phyloP scores from a whole-genome alignment of 2,329 filamentous ascomycete genomes.

The Aspergillus thermomutatus region DNA sequence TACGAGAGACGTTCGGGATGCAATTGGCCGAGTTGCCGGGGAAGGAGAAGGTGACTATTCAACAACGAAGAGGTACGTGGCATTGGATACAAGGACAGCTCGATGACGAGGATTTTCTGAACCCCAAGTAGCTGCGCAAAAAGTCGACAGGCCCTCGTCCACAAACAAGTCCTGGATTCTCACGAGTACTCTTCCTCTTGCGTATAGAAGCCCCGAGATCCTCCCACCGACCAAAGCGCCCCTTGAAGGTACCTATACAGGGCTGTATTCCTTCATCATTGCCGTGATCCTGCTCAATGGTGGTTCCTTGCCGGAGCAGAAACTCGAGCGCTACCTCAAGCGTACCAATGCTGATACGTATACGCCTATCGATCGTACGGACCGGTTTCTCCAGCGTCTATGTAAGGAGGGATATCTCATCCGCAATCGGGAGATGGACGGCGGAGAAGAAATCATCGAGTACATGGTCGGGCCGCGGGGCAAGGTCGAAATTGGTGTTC shows the following conservation, averaged over 20 bases:
- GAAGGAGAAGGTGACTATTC: constrained; percentile 75
- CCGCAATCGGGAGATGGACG: constrained; percentile 64
- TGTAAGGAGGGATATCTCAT: constrained; percentile 80
- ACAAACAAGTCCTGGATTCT: constrained; percentile 73
- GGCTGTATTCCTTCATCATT: constrained; percentile 75
- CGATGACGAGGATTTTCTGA: neutral
- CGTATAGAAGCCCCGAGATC: constrained; percentile 65
- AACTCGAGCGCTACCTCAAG: constrained; percentile 70
- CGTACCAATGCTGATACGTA: constrained; percentile 73
- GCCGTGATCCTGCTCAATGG: constrained; percentile 69
- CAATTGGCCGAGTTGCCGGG: constrained; percentile 78
- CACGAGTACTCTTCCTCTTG: constrained; percentile 65
- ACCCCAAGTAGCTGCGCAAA: constrained; percentile 47
- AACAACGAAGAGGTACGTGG: constrained; percentile 68
- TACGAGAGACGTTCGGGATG: constrained; percentile 83
- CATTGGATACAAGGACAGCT: neutral
- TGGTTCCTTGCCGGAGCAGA: constrained; percentile 73
- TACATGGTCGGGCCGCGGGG: constrained; percentile 84
- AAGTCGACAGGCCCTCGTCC: constrained; percentile 38
- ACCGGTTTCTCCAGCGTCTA: constrained; percentile 70
- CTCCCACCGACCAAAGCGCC: constrained; percentile 66
- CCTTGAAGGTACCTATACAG: constrained; percentile 75
- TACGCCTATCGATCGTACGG: constrained; percentile 72
- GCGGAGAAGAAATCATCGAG: constrained; percentile 72
- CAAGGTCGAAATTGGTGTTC: constrained; percentile 77